phyloP scores from a whole-genome alignment of 441 rosid genomes.

The Croton setiger region DNA sequence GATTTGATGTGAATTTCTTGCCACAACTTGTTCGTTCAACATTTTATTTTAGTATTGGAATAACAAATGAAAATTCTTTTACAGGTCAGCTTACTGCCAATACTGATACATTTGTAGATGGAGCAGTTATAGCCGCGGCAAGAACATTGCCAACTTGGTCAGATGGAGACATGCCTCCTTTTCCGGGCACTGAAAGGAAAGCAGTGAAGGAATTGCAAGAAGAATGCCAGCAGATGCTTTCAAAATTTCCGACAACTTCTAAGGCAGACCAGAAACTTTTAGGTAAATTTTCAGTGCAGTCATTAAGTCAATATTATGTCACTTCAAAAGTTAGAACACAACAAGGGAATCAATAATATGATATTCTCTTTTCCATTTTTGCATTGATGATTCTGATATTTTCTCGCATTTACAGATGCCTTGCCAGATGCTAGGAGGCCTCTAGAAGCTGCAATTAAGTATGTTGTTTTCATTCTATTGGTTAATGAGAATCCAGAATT shows the following conservation, averaged over 20 bases:
- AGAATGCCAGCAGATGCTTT: conserved; percentile 73
- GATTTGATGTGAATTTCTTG: not conserved
- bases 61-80: conserved; percentile 16
- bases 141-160: conserved; percentile 89
- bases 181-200: conserved; percentile 70
- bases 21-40: not conserved
- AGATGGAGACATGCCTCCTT: conserved; percentile 68
- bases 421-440: conserved; percentile 51
- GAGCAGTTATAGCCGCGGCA: conserved; percentile 86
- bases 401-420: conserved; percentile 42
- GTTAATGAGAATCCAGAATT: not conserved
- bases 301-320: too few species aligned
- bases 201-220: conserved; percentile 74
- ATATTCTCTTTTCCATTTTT: too few species aligned
- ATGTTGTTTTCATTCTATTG: conserved; percentile 7
- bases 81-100: conserved; percentile 45
- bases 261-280: conserved; percentile 66
- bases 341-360: too few species aligned
- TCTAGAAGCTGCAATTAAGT: conserved; percentile 62
- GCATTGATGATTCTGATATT: not conserved
- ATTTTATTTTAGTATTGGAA: not conserved
- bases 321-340: too few species aligned
- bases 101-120: conserved; percentile 60
- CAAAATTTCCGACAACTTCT: conserved; percentile 59
- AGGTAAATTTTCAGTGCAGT: conserved; percentile 33